A percentile compares a stretch with the other conserved stretches of the same genome.
phyloP scores from a whole-genome alignment of 257 asterid genomes.

The Nicotiana noctiflora region DNA sequence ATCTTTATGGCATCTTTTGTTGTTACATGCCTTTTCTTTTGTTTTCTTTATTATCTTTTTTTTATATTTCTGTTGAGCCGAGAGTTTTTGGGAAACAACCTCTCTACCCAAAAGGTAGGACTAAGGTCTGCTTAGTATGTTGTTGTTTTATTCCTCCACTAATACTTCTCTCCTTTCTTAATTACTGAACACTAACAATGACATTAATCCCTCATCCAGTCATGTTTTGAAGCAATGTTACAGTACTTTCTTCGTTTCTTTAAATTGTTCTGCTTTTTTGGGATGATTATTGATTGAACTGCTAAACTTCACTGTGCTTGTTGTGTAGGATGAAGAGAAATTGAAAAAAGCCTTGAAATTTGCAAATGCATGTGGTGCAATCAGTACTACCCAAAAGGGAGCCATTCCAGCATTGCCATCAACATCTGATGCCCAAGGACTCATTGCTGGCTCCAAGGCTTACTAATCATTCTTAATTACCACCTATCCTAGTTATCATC shows the following conservation, averaged over 20 bases:
- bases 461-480: constrained; percentile 1
- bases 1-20: too few relatives aligned
- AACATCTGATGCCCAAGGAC: constrained; percentile 26
- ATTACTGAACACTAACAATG: background rate
- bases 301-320: background rate
- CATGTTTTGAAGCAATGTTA: background rate
- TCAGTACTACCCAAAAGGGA: constrained; percentile 42
- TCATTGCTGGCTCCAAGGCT: constrained; percentile 17
- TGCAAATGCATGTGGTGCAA: constrained; percentile 46
- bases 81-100: too few relatives aligned
- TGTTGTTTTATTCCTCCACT: background rate
- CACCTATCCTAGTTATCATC: background rate
- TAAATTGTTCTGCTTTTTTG: background rate
- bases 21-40: too few relatives aligned
- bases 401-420: constrained; percentile 48
- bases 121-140: too few relatives aligned
- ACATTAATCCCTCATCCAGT: background rate
- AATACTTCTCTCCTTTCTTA: background rate
- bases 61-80: too few relatives aligned
- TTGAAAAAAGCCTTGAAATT: constrained; percentile 26
- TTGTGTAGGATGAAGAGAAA: constrained; percentile 28
- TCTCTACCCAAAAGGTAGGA: too few relatives aligned
- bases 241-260: background rate
- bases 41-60: too few relatives aligned
- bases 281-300: background rate